Percentiles rank a stretch among this genome's conserved stretches.
Conservation (phyloP, 371 early-diverging fungal genomes). For the Zychaea mexicana region DNA sequence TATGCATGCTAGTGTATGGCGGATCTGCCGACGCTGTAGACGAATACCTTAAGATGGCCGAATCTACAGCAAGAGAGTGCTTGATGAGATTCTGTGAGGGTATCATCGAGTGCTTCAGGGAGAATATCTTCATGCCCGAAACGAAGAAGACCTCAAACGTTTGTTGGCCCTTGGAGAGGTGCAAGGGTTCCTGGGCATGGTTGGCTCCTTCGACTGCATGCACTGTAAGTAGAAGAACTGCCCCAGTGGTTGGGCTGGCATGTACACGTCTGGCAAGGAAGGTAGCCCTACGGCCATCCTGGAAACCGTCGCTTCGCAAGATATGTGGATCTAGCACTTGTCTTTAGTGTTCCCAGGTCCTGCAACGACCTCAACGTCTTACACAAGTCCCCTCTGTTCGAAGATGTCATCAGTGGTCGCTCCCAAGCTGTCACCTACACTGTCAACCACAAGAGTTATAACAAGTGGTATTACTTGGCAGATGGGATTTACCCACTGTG, state of each 20-base stretch:
- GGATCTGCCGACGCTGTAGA: slow-evolving; percentile 4
- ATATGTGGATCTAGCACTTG: not conserved
- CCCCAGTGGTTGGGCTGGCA: not conserved
- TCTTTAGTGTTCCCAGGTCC: not conserved
- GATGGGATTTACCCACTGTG: not conserved
- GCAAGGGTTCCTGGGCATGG: not conserved
- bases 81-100: not conserved
- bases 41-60: not conserved
- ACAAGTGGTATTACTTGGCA: not conserved
- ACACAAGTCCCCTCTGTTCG: not conserved
- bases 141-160: not conserved
- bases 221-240: not conserved
- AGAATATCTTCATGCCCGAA: not conserved
- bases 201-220: not conserved
- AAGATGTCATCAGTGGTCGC: not conserved
- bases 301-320: not conserved
- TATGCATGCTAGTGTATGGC: not conserved
- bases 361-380: not conserved
- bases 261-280: not conserved
- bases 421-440: not conserved
- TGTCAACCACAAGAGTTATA: too few species aligned
- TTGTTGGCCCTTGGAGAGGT: not conserved
- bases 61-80: not conserved
- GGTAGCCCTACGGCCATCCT: not conserved
- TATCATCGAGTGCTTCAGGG: not conserved